Percentiles rank a stretch among this genome's conserved stretches.
Conservation (phyloP, 306 rosid species). For the Malus domestica region ASM211411v1 NC_041801.1:5208501-5209000, state of each 20-base stretch:
- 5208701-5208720: background rate
- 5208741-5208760: slow-evolving; percentile 86
- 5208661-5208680: background rate
- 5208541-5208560: too few species aligned
- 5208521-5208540: too few species aligned
- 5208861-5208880: slow-evolving; percentile 88
- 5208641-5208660: too few species aligned
- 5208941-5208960: slow-evolving; percentile 35
- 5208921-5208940: slow-evolving; percentile 13
- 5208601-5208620: too few species aligned
- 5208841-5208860: slow-evolving; percentile 75
- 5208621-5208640: too few species aligned
- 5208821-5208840: slow-evolving; percentile 94
- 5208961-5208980: slow-evolving; percentile 72
- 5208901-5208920: slow-evolving; percentile 43
- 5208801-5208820: slow-evolving; percentile 78
- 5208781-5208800: slow-evolving; percentile 20
- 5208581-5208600: too few species aligned
- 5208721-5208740: slow-evolving; percentile 24
- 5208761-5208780: slow-evolving; percentile 69
- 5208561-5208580: too few species aligned
- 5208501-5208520: too few species aligned
- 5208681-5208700: background rate
- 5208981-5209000: slow-evolving; percentile 90
- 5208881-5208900: slow-evolving; percentile 74